A percentile compares a stretch with the other conserved stretches of the same genome.
phyloP scores from a whole-genome alignment of 306 rosid species.

The Dryas drummondii region DNA sequence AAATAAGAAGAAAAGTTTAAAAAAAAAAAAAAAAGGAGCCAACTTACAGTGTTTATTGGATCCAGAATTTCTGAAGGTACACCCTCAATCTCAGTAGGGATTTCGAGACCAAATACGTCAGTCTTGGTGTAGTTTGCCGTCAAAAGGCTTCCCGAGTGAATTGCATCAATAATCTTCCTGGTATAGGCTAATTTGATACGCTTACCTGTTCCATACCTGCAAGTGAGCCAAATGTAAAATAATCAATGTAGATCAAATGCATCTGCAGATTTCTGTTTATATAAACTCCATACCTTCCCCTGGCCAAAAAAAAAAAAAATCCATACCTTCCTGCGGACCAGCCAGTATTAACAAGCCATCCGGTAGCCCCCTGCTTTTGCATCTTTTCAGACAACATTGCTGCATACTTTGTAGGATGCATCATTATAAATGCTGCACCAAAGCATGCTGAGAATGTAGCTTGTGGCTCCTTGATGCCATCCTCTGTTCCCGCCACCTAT shows the following conservation, averaged over 20 bases:
- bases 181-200: conserved; percentile 79
- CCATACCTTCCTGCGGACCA: conserved; percentile 80
- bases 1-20: background rate
- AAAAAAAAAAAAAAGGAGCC: background rate
- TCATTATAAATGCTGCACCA: conserved; percentile 91
- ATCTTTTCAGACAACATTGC: conserved; percentile 94
- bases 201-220: conserved; percentile 74
- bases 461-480: conserved; percentile 87
- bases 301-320: background rate
- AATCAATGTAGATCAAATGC: background rate
- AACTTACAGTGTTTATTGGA: conserved; percentile 74
- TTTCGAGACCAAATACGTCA: conserved; percentile 73
- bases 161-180: conserved; percentile 81
- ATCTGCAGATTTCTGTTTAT: background rate
- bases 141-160: conserved; percentile 74
- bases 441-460: conserved; percentile 98
- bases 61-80: conserved; percentile 77
- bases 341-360: conserved; percentile 97
- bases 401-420: conserved; percentile 89
- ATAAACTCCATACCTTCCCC: background rate
- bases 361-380: conserved; percentile 81
- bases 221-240: background rate
- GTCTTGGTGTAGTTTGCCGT: conserved; percentile 55
- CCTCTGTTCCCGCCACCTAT: conserved; percentile 94
- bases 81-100: conserved; percentile 69